Evolutionary conservation across 2,329 filamentous ascomycete species (phyloP).

Genomic region (Juglanconis oblonga): DNA sequence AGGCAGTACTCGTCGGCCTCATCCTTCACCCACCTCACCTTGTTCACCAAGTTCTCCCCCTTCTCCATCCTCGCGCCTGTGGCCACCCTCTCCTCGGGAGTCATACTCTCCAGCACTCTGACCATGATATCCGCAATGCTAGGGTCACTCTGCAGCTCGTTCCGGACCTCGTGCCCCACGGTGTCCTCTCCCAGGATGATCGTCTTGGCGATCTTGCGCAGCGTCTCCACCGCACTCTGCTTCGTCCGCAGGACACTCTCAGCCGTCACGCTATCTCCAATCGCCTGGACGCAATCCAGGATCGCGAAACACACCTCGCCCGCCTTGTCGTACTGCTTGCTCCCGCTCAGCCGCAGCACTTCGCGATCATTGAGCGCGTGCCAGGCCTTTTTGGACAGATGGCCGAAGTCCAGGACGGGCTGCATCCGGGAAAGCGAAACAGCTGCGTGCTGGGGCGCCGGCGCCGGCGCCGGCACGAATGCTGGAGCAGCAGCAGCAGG

Average conservation of each 20-base stretch:
- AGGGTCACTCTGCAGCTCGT: neutral
- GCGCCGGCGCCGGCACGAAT: no score
- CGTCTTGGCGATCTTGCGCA: slow-evolving; percentile 17
- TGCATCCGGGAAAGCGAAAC: no score
- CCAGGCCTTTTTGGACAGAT: no score
- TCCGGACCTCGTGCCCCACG: neutral
- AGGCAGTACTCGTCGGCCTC: neutral
- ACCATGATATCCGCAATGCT: slow-evolving; percentile 7
- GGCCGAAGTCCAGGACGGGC: no score
- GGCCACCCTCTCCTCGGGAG: slow-evolving; percentile 1
- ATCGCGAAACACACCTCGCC: no score
- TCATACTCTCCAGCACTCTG: slow-evolving; percentile 4
- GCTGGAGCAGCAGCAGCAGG: no score
- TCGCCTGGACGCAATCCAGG: no score
- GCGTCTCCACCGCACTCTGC: slow-evolving; percentile 15
- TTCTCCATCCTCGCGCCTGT: neutral
- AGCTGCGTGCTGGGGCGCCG: no score
- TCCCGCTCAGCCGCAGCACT: no score
- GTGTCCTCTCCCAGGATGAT: slow-evolving; percentile 3
- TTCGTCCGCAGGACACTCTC: neutral
- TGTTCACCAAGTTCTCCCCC: neutral
- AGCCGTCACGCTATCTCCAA: no score
- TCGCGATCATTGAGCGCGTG: no score
- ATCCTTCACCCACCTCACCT: slow-evolving; percentile 4
- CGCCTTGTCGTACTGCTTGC: no score